Evolutionary conservation across 108 stramenopile genomes (phyloP).

Genomic region (Cyclotella atomus): DNA sequence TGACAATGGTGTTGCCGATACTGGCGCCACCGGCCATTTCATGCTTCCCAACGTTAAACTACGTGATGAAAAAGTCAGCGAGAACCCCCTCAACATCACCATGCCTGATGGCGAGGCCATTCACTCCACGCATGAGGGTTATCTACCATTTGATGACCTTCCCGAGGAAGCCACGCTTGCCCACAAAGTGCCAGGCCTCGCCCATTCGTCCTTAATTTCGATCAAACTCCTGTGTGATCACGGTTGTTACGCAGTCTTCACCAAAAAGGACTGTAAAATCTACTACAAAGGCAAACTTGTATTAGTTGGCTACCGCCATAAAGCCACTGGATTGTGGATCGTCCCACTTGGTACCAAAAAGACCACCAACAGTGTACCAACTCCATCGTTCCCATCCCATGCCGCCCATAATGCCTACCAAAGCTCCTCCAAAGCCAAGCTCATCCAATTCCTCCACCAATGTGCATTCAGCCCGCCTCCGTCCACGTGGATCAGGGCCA

Average conservation of each 20-base stretch:
- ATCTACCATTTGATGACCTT: conserved; percentile 3
- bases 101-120: conserved; percentile 23
- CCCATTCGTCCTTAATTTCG: conserved; percentile 21
- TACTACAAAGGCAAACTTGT: conserved; percentile 8
- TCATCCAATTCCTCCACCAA: conserved; percentile 23
- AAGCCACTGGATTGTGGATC: conserved; percentile 16
- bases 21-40: conserved; percentile 22
- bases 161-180: neutral
- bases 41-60: neutral
- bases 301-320: conserved; percentile 2
- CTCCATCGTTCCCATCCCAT: neutral
- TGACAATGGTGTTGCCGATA: neutral
- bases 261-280: conserved; percentile 5
- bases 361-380: neutral
- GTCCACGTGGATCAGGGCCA: conserved; percentile 9
- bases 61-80: neutral
- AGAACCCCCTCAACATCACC: conserved; percentile 7
- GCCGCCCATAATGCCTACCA: neutral
- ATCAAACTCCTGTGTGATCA: conserved; percentile 9
- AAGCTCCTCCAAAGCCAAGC: conserved; percentile 2
- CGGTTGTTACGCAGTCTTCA: conserved; percentile 20
- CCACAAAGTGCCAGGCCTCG: conserved; percentile 24
- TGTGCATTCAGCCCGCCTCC: conserved; percentile 23
- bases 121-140: conserved; percentile 25
- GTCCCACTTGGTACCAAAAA: neutral